Evolutionary conservation across 2,329 filamentous ascomycete genomes (phyloP).

Genomic region (Beauveria bassiana): DNA sequence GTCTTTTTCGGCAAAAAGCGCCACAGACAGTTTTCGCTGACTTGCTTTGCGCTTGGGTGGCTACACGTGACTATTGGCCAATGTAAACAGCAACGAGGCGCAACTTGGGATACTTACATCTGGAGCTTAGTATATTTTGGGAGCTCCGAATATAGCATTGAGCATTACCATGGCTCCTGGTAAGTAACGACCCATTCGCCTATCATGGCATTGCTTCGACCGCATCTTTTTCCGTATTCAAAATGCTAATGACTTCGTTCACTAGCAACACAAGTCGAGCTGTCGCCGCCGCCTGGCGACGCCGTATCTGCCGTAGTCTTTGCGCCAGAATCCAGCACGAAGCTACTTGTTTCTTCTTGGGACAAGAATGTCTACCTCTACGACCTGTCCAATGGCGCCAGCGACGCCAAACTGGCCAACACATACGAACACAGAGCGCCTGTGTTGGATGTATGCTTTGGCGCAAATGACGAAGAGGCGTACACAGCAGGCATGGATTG

Average conservation of each 20-base stretch:
- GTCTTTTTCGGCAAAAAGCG: conserved; percentile 24
- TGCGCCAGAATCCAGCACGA: conserved; percentile 65
- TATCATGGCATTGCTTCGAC: background rate
- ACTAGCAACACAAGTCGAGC: conserved; percentile 68
- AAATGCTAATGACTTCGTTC: conserved; percentile 12
- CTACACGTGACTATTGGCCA: conserved; percentile 26
- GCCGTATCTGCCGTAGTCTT: conserved; percentile 82
- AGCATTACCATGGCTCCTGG: conserved; percentile 33
- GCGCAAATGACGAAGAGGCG: conserved; percentile 70
- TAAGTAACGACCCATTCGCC: conserved; percentile 17
- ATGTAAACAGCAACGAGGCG: conserved; percentile 27
- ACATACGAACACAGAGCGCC: conserved; percentile 77
- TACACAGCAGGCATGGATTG: conserved; percentile 84
- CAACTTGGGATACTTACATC: background rate
- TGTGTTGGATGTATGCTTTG: conserved; percentile 87
- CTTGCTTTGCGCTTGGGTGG: conserved; percentile 6
- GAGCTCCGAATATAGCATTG: conserved; percentile 15
- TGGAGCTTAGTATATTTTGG: background rate
- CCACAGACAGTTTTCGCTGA: background rate
- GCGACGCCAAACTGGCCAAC: conserved; percentile 50
- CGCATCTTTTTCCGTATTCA: background rate
- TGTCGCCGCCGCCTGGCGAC: conserved; percentile 75
- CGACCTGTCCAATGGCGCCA: conserved; percentile 56
- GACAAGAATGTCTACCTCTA: conserved; percentile 89
- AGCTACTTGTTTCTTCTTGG: conserved; percentile 89